Percentiles rank a stretch among this genome's conserved stretches.
Conservation (phyloP, 2,329 filamentous ascomycete genomes). For the Diplodia intermedia region DNA sequence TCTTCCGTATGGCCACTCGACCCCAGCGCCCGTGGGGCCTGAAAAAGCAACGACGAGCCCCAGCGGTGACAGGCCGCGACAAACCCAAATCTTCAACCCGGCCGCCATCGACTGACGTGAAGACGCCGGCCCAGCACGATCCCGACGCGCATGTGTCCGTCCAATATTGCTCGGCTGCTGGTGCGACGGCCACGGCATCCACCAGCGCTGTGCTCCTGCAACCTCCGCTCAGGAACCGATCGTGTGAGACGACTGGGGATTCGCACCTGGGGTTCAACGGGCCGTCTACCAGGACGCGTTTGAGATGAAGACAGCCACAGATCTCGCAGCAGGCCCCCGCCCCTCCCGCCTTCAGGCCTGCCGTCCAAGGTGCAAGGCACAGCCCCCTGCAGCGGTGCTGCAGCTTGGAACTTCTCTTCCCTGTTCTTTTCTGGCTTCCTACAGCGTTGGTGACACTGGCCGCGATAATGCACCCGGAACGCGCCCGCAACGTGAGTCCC, state of each 20-base stretch:
- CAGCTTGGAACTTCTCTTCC: constrained; percentile 5
- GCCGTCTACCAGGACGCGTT: constrained; percentile 1
- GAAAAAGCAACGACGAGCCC: constrained; percentile 12
- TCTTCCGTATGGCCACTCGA: background rate
- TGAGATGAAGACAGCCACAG: constrained; percentile 23
- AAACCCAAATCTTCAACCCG: constrained; percentile 2
- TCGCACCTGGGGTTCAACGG: background rate
- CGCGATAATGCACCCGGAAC: constrained; percentile 11
- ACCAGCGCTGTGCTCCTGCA: background rate
- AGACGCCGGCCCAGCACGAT: constrained; percentile 15
- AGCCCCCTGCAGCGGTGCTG: constrained; percentile 11
- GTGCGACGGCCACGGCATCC: constrained; percentile 3
- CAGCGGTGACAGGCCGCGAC: background rate
- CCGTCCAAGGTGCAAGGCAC: background rate
- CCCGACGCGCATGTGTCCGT: background rate
- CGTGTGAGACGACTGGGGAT: background rate
- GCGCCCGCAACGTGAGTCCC: constrained; percentile 17
- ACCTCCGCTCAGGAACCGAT: constrained; percentile 5
- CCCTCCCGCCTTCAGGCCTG: background rate
- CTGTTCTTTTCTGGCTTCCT: constrained; percentile 13
- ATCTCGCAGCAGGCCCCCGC: constrained; percentile 9
- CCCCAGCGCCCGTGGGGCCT: background rate
- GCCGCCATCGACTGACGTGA: constrained; percentile 11
- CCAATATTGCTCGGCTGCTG: constrained; percentile 9
- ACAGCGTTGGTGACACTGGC: constrained; percentile 26